Evolutionary conservation across 1,284 basidiomycete species (phyloP), one percentile per base, ranked within the genome.

Genomic region (Wolfiporia cocos): DNA sequence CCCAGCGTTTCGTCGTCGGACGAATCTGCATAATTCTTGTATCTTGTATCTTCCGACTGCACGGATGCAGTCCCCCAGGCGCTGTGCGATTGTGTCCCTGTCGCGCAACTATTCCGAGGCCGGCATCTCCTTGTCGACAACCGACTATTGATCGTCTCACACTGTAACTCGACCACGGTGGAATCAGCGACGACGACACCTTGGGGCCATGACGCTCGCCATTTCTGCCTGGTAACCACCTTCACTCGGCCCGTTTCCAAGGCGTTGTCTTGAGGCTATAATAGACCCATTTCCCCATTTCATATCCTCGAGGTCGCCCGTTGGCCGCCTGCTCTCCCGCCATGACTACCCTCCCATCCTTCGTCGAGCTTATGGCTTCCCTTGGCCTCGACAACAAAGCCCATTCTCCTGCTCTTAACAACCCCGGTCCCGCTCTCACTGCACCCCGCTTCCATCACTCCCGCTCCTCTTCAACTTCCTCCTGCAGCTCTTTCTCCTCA

Each of bases 341-440:
- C 48, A 83, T 79, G 75, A 70, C 80, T 53, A 66, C 82, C 56
- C 80, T 89, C 56, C 86, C 86, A 57, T 87, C 86, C 46, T 89
- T 89, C 61, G 78, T 86, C 47, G 78, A 88, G 65, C 81, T 89
- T 61, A 86, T 89, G 84, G 75, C 77, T 49, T 76, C 86, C 48
- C 70, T 89, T 52, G 86, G 83, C 48, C 70, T 88, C 59, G 75
- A 82, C 46, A 66, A 64, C 52, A 56, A 54, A 35, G 43, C 51
- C 37, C 48, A 36, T 19, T 34, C 45, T 39, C 47, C 57, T 42
- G 50, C 62, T 41, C 49, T 55, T 37, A 59, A 40, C 51, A 60
- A 33, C 22, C 22, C 26, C 19, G 41, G 32, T 33, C 44, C 44
- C 46, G 47, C 34, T 38, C 39, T 15, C 43, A 32, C 37, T 32